Base-by-base conservation (phyloP, 352 stramenopile species). In the Phytophthora pluvialis region DNA sequence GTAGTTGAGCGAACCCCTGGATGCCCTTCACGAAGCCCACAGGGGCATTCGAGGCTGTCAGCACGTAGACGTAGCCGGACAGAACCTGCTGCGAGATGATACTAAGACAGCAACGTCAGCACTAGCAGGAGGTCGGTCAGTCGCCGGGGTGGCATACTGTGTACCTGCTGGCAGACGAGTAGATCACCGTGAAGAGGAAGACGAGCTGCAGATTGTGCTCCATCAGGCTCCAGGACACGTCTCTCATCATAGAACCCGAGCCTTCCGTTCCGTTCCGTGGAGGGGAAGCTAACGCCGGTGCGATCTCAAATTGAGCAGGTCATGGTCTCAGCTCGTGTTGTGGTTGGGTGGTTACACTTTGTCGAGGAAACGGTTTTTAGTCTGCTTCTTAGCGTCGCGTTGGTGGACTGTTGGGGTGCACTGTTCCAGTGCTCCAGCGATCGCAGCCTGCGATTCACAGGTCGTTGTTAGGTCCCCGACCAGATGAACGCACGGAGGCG, bases 171-270 rank as follows among this genome's bases (percentile, higher is more conserved):
- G 82, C 77, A 21, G 80, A 73, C 67, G 72, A 88, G 72, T 83
- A 91, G 46, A 70, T 56, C 49, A 89, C 64, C 9, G 84, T 90
- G 70, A 93, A 93, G 58, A 91, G 55, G 65, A 89, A 83, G 26
- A 82, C 67, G 39, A 85, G 83, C 74, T 85, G 81, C 50, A 90
- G 75, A 35, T 93, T 93, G 67, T 89, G 78, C 55, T 90, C 82
- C n/a, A 77, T 62, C 35, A 70, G 18, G 9, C 48, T 39, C 49
- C 50, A 68, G 6, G 50, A 44, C 21, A 43, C 12, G 13, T 48
- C 31, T 42, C 54, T 52, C 26, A 45, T 49, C n/a, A 7, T 18
- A 45, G 5, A 43, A 33, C 13, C 3, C 26, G 32, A 29, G 16
- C 12, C 21, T 21, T 21, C 21, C 21, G 21, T 28, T 21, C 21